Percentiles rank a stretch among this genome's conserved stretches.
Evolutionary conservation across 106 monocot species (phyloP).

Genomic region (Agapanthus africanus): DNA sequence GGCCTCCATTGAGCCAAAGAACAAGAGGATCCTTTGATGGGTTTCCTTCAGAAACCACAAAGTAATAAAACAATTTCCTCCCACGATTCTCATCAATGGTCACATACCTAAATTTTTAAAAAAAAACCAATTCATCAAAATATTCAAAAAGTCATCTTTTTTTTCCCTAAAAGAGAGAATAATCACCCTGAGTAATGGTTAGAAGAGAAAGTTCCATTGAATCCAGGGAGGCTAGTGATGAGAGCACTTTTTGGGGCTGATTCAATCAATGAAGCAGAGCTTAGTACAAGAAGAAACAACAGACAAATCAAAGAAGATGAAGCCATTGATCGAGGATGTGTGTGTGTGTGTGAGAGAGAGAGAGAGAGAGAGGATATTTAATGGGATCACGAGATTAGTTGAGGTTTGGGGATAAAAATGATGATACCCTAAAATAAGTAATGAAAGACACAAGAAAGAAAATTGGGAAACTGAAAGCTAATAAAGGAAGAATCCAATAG

Average conservation of each 20-base stretch:
- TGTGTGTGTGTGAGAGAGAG: too few species aligned
- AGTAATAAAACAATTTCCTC: conserved; percentile 80
- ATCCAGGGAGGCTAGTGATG: conserved; percentile 56
- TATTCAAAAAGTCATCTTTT: too few species aligned
- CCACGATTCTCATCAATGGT: conserved; percentile 58
- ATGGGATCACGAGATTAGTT: too few species aligned
- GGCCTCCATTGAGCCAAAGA: conserved; percentile 89
- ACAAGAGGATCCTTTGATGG: conserved; percentile 69
- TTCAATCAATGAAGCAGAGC: background rate
- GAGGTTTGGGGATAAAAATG: too few species aligned
- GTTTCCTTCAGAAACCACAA: conserved; percentile 76
- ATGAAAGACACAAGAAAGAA: background rate
- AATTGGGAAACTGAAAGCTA: background rate
- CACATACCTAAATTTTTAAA: conserved; percentile 37
- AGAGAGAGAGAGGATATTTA: too few species aligned
- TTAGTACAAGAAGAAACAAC: conserved; percentile 8
- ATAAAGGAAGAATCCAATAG: background rate
- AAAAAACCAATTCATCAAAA: too few species aligned
- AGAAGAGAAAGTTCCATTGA: conserved; percentile 62
- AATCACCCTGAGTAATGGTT: conserved; percentile 78
- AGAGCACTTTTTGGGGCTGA: conserved; percentile 52
- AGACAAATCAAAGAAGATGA: background rate
- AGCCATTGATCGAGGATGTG: conserved; percentile 9
- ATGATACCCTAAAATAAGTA: too few species aligned
- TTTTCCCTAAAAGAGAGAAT: too few species aligned